A percentile compares a stretch with the other conserved stretches of the same genome.
Conservation (phyloP, 768 basidiomycete genomes). For the Myochromella boudieri region DNA sequence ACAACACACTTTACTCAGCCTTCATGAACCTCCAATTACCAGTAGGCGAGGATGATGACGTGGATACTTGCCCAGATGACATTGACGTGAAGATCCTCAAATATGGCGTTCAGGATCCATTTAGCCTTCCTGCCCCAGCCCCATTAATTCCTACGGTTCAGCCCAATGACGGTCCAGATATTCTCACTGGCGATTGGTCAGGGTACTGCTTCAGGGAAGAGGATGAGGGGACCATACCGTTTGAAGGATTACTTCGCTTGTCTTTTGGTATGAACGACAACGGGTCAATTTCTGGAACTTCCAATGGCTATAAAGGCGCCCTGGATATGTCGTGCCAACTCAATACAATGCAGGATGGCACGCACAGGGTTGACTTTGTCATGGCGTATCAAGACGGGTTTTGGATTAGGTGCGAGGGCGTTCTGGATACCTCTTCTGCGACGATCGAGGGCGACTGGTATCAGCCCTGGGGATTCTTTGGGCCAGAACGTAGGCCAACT, state of each 20-base stretch:
- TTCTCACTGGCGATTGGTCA: background rate
- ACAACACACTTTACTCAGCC: background rate
- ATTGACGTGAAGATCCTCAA: constrained; percentile 1
- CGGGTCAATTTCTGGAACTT: background rate
- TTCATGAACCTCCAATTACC: background rate
- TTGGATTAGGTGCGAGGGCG: constrained; percentile 1
- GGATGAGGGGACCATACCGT: background rate
- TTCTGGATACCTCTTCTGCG: background rate
- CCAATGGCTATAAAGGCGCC: background rate
- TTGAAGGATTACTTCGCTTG: background rate
- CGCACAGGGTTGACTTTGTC: background rate
- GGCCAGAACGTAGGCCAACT: background rate
- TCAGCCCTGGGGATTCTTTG: too few relatives aligned
- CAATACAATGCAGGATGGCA: background rate
- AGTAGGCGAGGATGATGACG: constrained; percentile 1
- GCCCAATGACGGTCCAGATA: background rate
- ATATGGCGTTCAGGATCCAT: background rate
- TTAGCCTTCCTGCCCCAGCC: background rate
- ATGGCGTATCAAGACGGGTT: background rate
- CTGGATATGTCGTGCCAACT: background rate
- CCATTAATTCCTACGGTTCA: background rate
- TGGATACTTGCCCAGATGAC: background rate
- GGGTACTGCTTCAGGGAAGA: background rate
- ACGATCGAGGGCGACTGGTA: constrained; percentile 5
- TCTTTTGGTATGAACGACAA: background rate